Evolutionary conservation across 2,329 filamentous ascomycete genomes (phyloP).

Genomic region (Camillea tinctor): DNA sequence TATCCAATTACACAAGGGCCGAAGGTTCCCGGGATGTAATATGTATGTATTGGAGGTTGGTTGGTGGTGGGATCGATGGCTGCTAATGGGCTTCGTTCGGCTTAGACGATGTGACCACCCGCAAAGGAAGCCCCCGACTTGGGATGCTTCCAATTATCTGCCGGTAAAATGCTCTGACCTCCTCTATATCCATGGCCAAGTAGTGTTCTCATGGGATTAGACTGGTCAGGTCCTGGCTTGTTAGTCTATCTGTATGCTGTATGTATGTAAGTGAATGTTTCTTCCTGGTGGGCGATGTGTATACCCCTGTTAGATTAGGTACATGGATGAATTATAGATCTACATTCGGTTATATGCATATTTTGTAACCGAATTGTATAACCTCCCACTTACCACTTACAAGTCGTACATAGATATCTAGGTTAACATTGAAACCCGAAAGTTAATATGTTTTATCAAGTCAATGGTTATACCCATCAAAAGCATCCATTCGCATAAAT

Average conservation of each 20-base stretch:
- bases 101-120: not conserved
- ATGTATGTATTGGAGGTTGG: not conserved
- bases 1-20: not conserved
- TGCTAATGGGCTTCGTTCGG: not conserved
- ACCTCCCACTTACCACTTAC: too few species aligned
- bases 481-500: not conserved
- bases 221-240: too few species aligned
- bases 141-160: not conserved
- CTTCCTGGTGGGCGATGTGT: not conserved
- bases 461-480: too few species aligned
- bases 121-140: not conserved
- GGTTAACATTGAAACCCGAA: too few species aligned
- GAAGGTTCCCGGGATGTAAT: not conserved
- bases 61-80: not conserved
- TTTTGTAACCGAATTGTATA: not conserved
- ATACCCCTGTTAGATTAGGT: not conserved
- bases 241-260: not conserved
- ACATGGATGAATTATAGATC: too few species aligned
- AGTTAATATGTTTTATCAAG: too few species aligned
- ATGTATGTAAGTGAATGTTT: not conserved
- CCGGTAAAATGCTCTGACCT: not conserved
- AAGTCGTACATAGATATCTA: too few species aligned
- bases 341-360: not conserved
- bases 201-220: not conserved
- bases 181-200: not conserved